Evolutionary conservation across 148 eudicot genomes (phyloP).

Genomic region (Pouteria glomerata): DNA sequence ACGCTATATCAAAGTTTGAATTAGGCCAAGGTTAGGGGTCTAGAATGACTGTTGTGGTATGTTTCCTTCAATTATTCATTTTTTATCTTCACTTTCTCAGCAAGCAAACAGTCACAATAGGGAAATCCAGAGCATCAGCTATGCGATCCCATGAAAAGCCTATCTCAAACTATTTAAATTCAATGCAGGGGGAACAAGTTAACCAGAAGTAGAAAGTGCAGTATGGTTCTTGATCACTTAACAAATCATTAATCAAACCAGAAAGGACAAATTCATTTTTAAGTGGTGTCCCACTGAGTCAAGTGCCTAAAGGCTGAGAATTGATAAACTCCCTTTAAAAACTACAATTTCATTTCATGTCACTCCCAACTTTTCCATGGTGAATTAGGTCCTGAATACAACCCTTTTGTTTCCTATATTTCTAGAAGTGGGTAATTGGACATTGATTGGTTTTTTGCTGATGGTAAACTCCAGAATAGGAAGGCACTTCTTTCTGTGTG

Average conservation of each 20-base stretch:
- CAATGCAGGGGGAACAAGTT: not conserved
- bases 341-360: not conserved
- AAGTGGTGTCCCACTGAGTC: not conserved
- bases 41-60: not conserved
- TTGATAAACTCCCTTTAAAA: not conserved
- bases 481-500: slow-evolving; percentile 19
- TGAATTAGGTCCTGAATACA: slow-evolving; percentile 18
- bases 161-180: not conserved
- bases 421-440: not conserved
- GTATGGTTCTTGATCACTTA: not conserved
- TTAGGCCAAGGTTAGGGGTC: not conserved
- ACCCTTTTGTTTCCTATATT: not conserved
- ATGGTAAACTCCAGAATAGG: slow-evolving; percentile 2
- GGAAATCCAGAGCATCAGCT: too few species aligned
- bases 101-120: too few species aligned
- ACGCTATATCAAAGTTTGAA: not conserved
- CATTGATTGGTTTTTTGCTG: not conserved
- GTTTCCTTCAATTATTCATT: too few species aligned
- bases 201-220: too few species aligned
- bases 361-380: not conserved
- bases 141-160: too few species aligned
- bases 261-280: not conserved
- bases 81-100: too few species aligned
- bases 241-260: not conserved
- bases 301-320: too few species aligned